phyloP scores from a whole-genome alignment of 257 asterid genomes.

The Linderniella brevidens region DNA sequence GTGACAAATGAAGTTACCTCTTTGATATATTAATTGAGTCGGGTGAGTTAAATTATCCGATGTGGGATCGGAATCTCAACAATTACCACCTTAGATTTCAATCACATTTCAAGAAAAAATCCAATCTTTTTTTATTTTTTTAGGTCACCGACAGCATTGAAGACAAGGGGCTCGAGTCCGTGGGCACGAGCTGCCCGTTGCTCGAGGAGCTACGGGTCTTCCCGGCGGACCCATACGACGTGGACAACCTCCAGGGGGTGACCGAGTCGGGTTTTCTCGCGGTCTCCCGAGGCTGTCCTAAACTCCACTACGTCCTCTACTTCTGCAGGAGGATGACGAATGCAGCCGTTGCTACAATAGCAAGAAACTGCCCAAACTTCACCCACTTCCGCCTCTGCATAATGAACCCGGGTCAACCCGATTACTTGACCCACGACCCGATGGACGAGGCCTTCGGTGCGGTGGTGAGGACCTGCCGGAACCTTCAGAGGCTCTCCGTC shows the following conservation, averaged over 20 bases:
- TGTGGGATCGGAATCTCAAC: too few relatives aligned
- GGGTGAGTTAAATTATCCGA: too few relatives aligned
- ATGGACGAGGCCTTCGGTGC: conserved; percentile 92
- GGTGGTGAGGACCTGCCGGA: conserved; percentile 58
- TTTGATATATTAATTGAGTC: too few relatives aligned
- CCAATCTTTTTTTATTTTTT: conserved; percentile 9
- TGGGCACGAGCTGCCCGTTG: conserved; percentile 56
- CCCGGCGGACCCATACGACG: conserved; percentile 52
- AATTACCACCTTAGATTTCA: too few relatives aligned
- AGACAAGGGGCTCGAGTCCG: conserved; percentile 79
- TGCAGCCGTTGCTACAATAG: conserved; percentile 66
- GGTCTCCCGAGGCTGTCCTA: conserved; percentile 65
- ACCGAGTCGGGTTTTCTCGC: conserved; percentile 64
- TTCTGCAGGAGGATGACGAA: conserved; percentile 82
- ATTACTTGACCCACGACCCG: conserved; percentile 54
- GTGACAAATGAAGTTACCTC: too few relatives aligned
- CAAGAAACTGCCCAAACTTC: conserved; percentile 58
- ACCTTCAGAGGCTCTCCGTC: conserved; percentile 65
- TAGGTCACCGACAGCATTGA: conserved; percentile 63
- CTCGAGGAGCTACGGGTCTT: conserved; percentile 77
- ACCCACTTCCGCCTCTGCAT: conserved; percentile 95
- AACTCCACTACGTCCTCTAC: conserved; percentile 69
- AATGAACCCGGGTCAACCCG: conserved; percentile 58
- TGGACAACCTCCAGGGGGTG: conserved; percentile 44
- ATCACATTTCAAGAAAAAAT: neutral